Base-by-base conservation (phyloP, 805 yeast genomes). In the Yarrowia sp. region DNA sequence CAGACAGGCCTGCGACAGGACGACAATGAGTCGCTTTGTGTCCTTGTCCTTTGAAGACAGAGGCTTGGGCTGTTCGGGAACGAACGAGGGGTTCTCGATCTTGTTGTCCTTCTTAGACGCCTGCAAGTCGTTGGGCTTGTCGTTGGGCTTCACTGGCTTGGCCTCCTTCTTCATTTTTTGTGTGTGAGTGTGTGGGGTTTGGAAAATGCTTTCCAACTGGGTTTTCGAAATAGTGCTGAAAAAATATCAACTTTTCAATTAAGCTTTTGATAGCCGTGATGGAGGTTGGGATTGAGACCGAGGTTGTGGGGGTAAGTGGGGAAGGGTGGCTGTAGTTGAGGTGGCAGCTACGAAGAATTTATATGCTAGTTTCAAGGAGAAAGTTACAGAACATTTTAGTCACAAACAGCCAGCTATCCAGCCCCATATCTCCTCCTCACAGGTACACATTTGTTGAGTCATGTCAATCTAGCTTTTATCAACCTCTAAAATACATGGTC, bases 1-100 rank as follows among this genome's bases (percentile, higher is more conserved):
- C 66, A 95, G 80, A 71, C 98, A 92, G 16, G 99, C 99, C 73
- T 92, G 96, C 16, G 97, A 86, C 49, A 95, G 82, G n/a, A 95
- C 99, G 21, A 95, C 99, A 66, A 95, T 85, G 71, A 95, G 81
- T 72, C 99, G 83, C 76, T 91, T 86, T 11, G 97, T 87, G 67
- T 80, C 81, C 73, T 93, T 93, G 79, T 93, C 98, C 69, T 84
- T 88, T 0, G 98, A 90, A 43, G 84, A 85, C 64, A 92, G 81
- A 8, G 91, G 85, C 26, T 85, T 78, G 36, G 99, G 98, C 67
- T 91, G 92, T 48, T 85, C 86, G 12, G 98, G 98, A 24, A 92
- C 92, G 59, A 92, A 86, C 1, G 96, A 96, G 28, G 87, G 85
- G 62, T 75, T 75, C 66, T 77, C 74, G 19, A 70, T 68, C 26